A percentile compares a stretch with the other conserved stretches of the same genome.
phyloP scores from a whole-genome alignment of 106 monocot genomes.

The Platanthera guangdongensis region DNA sequence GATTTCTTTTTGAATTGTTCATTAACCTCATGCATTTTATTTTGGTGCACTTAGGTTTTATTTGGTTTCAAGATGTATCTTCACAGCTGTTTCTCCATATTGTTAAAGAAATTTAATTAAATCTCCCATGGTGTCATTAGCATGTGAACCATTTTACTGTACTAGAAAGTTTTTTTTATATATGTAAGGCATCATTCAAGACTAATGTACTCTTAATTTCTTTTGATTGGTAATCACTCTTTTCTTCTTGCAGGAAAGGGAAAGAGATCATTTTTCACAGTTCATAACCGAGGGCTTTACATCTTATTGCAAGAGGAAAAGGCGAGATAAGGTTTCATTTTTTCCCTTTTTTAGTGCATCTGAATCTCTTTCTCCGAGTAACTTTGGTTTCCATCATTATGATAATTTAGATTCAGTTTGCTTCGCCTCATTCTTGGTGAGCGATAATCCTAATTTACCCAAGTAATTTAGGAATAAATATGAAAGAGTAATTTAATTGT shows the following conservation, averaged over 20 bases:
- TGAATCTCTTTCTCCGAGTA: not conserved
- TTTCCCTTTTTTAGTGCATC: not conserved
- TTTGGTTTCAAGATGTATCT: not conserved
- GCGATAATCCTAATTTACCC: not conserved
- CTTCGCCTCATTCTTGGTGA: not conserved
- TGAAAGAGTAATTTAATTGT: not conserved
- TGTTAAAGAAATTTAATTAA: not conserved
- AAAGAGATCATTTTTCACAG: conserved; percentile 95
- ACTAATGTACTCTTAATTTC: not conserved
- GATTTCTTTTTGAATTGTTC: not conserved
- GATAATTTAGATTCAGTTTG: not conserved
- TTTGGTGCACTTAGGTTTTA: not conserved
- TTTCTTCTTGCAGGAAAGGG: conserved; percentile 56
- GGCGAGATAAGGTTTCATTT: conserved; percentile 74
- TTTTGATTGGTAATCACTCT: not conserved
- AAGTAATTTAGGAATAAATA: not conserved
- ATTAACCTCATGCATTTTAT: not conserved
- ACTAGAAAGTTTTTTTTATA: not conserved
- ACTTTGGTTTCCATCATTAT: not conserved
- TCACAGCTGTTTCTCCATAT: not conserved
- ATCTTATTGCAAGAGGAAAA: conserved; percentile 96
- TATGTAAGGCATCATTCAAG: not conserved
- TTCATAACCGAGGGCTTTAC: conserved; percentile 93
- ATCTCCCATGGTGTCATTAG: not conserved
- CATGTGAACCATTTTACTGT: not conserved